Evolutionary conservation across 177 flowering plant genomes (phyloP).

Genomic region (Vitis hybrid): DNA sequence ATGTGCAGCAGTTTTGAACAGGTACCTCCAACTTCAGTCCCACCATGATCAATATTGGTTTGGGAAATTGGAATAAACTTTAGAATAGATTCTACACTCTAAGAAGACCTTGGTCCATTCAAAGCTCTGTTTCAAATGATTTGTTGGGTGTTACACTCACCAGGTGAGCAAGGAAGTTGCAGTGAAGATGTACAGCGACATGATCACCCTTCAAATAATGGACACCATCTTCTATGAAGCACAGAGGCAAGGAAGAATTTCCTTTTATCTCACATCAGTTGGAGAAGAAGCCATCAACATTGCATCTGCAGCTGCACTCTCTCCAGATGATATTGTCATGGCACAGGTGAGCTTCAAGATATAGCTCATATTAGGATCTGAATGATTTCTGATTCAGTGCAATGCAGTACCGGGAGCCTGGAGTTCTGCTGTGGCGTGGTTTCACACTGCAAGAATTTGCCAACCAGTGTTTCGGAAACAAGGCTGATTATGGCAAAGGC

Average conservation of each 20-base stretch:
- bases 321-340: constrained; percentile 54
- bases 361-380: too few relatives aligned
- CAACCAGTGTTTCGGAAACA: constrained; percentile 80
- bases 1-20: constrained; percentile 11
- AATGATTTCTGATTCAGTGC: neutral
- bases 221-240: constrained; percentile 79
- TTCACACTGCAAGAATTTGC: constrained; percentile 84
- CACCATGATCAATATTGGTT: too few relatives aligned
- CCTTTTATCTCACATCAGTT: constrained; percentile 67
- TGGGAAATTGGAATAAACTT: too few relatives aligned
- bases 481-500: constrained; percentile 81
- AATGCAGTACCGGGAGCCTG: constrained; percentile 88
- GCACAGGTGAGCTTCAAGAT: constrained; percentile 53
- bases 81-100: too few relatives aligned
- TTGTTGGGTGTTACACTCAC: neutral
- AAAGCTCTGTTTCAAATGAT: neutral
- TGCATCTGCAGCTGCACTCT: constrained; percentile 88
- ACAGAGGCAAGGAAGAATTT: constrained; percentile 90
- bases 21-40: constrained; percentile 20
- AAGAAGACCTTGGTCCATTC: too few relatives aligned
- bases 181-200: constrained; percentile 59
- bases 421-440: constrained; percentile 91
- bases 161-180: constrained; percentile 68
- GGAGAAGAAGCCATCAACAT: constrained; percentile 92
- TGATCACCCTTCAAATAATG: constrained; percentile 84